These are phyloP conservation scores for Alternaria sp. DNA, from an alignment of 2,329 filamentous ascomycete species.

Conservation along the genomic window DNA sequence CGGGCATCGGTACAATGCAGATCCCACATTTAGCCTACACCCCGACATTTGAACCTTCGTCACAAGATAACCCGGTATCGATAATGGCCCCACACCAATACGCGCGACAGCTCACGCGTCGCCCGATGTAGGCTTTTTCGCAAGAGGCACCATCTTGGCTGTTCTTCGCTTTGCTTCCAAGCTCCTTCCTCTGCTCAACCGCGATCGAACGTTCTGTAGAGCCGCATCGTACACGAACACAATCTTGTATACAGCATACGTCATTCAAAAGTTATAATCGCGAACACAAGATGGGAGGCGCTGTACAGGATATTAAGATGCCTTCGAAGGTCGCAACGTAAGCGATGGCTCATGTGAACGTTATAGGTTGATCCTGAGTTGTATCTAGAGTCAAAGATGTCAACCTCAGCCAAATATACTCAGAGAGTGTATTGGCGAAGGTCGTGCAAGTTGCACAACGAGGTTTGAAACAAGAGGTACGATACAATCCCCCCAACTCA, in stretches of 20 bases:
- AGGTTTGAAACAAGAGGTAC: conserved; percentile 35
- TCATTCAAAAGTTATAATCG: not conserved
- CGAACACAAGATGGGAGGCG: conserved; percentile 11
- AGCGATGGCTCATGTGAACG: not conserved
- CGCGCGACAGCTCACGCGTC: conserved; percentile 7
- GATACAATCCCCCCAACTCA: not conserved
- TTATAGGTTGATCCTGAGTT: not conserved
- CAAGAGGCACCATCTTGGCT: conserved; percentile 6
- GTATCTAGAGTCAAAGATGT: conserved; percentile 32
- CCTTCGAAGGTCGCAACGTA: conserved; percentile 16
- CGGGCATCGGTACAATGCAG: conserved; percentile 40
- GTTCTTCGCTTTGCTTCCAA: conserved; percentile 3
- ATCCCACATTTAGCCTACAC: conserved; percentile 30
- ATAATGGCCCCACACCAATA: conserved; percentile 20
- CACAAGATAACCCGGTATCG: conserved; percentile 32
- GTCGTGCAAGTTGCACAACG: conserved; percentile 45
- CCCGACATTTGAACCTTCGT: conserved; percentile 13
- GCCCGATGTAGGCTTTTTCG: not conserved
- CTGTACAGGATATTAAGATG: not conserved
- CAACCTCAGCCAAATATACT: conserved; percentile 38
- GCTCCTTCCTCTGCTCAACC: not conserved
- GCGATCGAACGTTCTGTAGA: not conserved
- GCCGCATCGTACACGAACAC: not conserved
- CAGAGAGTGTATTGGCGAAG: conserved; percentile 43
- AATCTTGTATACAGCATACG: not conserved